phyloP scores from a whole-genome alignment of 2,329 filamentous ascomycete genomes.

The Moelleriella libera region DNA sequence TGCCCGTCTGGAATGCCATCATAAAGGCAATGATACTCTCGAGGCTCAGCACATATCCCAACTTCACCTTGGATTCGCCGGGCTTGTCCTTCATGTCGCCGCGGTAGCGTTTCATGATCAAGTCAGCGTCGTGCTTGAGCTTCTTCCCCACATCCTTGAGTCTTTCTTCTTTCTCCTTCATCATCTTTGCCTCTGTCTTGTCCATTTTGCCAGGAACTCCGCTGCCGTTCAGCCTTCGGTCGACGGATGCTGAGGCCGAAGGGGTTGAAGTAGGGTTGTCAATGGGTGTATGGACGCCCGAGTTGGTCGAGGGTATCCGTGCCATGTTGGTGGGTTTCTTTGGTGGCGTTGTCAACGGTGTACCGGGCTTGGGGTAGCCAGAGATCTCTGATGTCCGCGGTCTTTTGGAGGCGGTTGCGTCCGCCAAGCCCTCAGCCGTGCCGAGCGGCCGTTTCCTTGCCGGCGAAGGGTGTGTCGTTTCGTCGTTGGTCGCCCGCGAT shows the following conservation, averaged over 20 bases:
- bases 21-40: slow-evolving; percentile 40
- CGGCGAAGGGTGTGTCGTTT: slow-evolving; percentile 15
- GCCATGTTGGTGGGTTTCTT: slow-evolving; percentile 38
- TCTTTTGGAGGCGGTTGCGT: slow-evolving; percentile 23
- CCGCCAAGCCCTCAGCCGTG: slow-evolving; percentile 18
- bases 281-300: slow-evolving; percentile 35
- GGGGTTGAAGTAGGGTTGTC: slow-evolving; percentile 22
- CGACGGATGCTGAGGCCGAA: slow-evolving; percentile 9
- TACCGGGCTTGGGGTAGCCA: slow-evolving; percentile 16
- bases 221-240: slow-evolving; percentile 18
- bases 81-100: slow-evolving; percentile 9
- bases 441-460: slow-evolving; percentile 36
- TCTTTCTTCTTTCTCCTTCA: slow-evolving; percentile 20
- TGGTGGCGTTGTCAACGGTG: slow-evolving; percentile 33
- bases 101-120: slow-evolving; percentile 17
- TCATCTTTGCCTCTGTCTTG: slow-evolving; percentile 9
- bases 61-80: slow-evolving; percentile 21
- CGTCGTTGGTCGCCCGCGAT: slow-evolving; percentile 13
- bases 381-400: slow-evolving; percentile 27
- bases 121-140: slow-evolving; percentile 40
- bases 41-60: slow-evolving; percentile 27
- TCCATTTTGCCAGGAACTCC: slow-evolving; percentile 12
- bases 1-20: slow-evolving; percentile 35
- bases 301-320: slow-evolving; percentile 38
- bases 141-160: slow-evolving; percentile 29